Conservation (phyloP, 352 stramenopile species). For the Globisporangium alternatum region DNA sequence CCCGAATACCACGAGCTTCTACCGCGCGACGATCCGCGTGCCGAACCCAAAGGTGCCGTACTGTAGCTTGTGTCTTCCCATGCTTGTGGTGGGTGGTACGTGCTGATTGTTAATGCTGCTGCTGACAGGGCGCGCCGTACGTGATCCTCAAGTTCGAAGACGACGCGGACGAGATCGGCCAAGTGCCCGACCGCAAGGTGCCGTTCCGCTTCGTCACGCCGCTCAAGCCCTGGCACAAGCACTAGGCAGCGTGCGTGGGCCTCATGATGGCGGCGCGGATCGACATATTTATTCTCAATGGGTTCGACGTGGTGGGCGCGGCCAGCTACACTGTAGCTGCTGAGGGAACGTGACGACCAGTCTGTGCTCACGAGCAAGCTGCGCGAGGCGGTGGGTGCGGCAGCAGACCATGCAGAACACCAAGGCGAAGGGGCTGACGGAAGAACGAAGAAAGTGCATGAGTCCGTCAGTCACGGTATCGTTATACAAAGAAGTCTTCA, state of each 20-base stretch:
- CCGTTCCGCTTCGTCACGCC: slow-evolving; percentile 94
- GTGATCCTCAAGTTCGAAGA: slow-evolving; percentile 98
- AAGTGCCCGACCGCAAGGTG: slow-evolving; percentile 91
- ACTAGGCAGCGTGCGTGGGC: slow-evolving; percentile 1
- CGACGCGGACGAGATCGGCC: slow-evolving; percentile 92
- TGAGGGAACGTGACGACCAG: not conserved
- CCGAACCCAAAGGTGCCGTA: slow-evolving; percentile 78
- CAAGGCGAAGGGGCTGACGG: too few relatives aligned
- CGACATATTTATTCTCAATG: not conserved
- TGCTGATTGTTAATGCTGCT: not conserved
- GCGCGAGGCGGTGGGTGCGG: not conserved
- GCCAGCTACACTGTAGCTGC: not conserved
- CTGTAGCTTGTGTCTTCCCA: not conserved
- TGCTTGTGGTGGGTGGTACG: not conserved
- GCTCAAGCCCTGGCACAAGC: slow-evolving; percentile 45
- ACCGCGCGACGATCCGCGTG: slow-evolving; percentile 89
- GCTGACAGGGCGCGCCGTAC: slow-evolving; percentile 74
- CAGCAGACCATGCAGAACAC: not conserved
- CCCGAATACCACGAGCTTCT: slow-evolving; percentile 97
- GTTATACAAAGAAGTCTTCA: too few relatives aligned
- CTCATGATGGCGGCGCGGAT: not conserved
- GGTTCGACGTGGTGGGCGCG: not conserved
- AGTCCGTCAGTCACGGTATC: too few relatives aligned
- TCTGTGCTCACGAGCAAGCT: not conserved
- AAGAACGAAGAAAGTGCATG: too few relatives aligned